phyloP scores from a whole-genome alignment of 1,139 yeast genomes.

The Pichia sp. region DNA sequence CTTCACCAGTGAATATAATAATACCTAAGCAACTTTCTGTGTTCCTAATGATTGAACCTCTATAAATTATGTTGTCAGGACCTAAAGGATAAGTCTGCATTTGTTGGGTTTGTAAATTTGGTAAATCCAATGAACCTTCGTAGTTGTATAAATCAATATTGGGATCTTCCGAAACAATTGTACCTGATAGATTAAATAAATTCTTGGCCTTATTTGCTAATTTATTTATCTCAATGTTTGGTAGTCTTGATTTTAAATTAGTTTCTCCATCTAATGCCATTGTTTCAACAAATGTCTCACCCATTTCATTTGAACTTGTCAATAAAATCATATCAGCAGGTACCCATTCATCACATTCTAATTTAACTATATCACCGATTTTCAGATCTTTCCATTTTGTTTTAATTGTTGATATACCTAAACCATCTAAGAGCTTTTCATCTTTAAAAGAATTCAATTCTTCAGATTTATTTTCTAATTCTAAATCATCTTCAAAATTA shows the following conservation, averaged over 20 bases:
- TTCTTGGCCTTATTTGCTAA: slow-evolving; percentile 44
- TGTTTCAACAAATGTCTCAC: slow-evolving; percentile 82
- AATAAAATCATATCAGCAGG: slow-evolving; percentile 84
- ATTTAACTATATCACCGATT: slow-evolving; percentile 77
- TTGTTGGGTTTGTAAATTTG: slow-evolving; percentile 26
- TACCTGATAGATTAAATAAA: slow-evolving; percentile 44
- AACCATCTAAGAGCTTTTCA: slow-evolving; percentile 14
- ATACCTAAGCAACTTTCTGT: slow-evolving; percentile 68
- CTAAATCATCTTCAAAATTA: slow-evolving; percentile 16
- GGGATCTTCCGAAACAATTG: slow-evolving; percentile 79
- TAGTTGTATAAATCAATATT: slow-evolving; percentile 85
- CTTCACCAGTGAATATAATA: slow-evolving; percentile 91
- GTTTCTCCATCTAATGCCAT: slow-evolving; percentile 99
- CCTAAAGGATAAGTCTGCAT: slow-evolving; percentile 52
- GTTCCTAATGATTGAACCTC: slow-evolving; percentile 86
- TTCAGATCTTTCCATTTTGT: slow-evolving; percentile 66
- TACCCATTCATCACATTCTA: slow-evolving; percentile 80
- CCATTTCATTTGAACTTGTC: slow-evolving; percentile 58
- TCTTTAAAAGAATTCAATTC: slow-evolving; percentile 23
- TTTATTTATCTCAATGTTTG: slow-evolving; percentile 57
- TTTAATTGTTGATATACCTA: slow-evolving; percentile 20
- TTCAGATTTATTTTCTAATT: slow-evolving; percentile 6
- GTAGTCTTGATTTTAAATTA: slow-evolving; percentile 66
- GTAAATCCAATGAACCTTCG: slow-evolving; percentile 58
- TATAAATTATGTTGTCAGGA: slow-evolving; percentile 71